These are phyloP conservation scores for Fagopyrum esculentum DNA, from an alignment of 148 eudicot species.

Conservation along the genomic window DNA sequence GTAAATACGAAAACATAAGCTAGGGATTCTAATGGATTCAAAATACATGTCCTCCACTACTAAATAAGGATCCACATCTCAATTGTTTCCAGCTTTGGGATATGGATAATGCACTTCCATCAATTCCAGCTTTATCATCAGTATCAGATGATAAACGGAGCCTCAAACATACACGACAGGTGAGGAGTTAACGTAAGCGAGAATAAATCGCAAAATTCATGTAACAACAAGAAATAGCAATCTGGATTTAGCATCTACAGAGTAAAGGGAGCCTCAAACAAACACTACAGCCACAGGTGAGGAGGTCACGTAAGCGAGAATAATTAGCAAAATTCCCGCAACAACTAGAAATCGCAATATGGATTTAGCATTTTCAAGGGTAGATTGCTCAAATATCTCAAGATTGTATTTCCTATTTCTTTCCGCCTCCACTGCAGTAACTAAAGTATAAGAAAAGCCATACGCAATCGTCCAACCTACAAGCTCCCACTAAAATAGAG, in stretches of 20 bases:
- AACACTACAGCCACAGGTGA: background rate
- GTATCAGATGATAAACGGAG: too few relatives aligned
- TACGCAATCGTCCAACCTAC: background rate
- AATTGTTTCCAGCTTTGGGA: background rate
- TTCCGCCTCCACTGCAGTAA: background rate
- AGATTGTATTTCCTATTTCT: background rate
- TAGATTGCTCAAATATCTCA: background rate
- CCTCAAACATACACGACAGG: too few relatives aligned
- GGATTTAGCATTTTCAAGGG: background rate
- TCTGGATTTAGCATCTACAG: too few relatives aligned
- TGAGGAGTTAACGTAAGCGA: too few relatives aligned
- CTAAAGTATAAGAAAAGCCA: background rate
- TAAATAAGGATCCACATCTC: background rate
- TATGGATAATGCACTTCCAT: too few relatives aligned
- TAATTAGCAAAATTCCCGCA: background rate
- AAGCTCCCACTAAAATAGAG: background rate
- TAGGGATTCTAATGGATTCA: background rate
- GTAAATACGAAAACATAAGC: background rate
- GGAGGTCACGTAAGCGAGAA: background rate
- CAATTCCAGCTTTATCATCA: too few relatives aligned
- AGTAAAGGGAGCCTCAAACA: too few relatives aligned
- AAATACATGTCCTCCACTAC: background rate
- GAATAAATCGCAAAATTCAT: too few relatives aligned
- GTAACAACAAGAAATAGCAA: too few relatives aligned
- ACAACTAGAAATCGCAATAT: background rate